Evolutionary conservation across 106 monocot species (phyloP).

Genomic region (Dendrobium officinale): DNA sequence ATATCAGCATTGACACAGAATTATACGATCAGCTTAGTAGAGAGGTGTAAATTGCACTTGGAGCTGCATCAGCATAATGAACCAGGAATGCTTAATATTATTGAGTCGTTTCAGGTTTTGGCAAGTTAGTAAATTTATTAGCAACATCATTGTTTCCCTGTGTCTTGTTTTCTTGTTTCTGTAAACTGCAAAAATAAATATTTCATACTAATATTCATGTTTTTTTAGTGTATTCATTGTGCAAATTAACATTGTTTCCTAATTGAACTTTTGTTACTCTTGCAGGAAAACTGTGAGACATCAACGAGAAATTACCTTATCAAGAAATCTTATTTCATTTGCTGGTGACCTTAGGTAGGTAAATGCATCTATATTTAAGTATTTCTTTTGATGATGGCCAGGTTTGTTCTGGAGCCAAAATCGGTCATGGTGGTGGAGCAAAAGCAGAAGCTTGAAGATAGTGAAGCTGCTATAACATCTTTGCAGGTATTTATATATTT

Average conservation of each 20-base stretch:
- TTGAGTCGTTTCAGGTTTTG: neutral
- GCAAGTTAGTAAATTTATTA: too few relatives aligned
- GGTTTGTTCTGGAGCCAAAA: conserved; percentile 87
- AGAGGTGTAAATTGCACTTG: too few relatives aligned
- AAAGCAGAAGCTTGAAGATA: conserved; percentile 72
- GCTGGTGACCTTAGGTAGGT: neutral
- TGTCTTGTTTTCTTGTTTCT: neutral
- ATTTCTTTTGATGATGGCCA: conserved; percentile 17
- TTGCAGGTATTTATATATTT: conserved; percentile 38
- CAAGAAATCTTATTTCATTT: neutral
- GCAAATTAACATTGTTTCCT: neutral
- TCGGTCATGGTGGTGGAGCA: conserved; percentile 55
- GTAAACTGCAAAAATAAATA: neutral
- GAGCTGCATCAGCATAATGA: neutral
- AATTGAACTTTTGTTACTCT: conserved; percentile 11
- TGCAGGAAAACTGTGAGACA: conserved; percentile 82
- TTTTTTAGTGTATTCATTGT: neutral
- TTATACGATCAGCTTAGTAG: too few relatives aligned
- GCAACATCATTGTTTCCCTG: too few relatives aligned
- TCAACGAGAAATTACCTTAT: conserved; percentile 3
- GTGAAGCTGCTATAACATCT: conserved; percentile 66
- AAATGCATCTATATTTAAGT: neutral
- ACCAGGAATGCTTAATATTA: neutral
- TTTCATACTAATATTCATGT: neutral
- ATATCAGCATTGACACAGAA: too few relatives aligned